Evolutionary conservation across 805 yeast genomes (phyloP), one percentile per base, ranked within the genome.

Genomic region (Candida ponderosae): DNA sequence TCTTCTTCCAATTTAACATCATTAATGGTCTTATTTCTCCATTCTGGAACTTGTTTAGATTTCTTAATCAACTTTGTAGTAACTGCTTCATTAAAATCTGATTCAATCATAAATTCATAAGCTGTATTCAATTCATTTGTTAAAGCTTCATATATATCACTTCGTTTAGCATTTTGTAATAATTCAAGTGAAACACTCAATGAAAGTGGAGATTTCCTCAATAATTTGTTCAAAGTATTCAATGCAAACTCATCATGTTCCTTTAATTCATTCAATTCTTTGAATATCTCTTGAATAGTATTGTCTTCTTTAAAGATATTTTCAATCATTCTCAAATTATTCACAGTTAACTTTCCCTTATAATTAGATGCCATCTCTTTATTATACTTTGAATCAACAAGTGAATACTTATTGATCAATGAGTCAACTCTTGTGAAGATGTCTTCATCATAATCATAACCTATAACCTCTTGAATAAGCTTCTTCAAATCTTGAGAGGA

Each of bases 341-440:
- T 77, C 4, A 63, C 54, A 16, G 77, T 51, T 48, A 70, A 74
- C 43, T 74, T 77, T 56, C 75, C 83, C 48, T 70, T 59, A 62
- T 77, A 80, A 53, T 67, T 70, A 30, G 59, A 63, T 24, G 95
- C 93, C 37, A 80, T 62, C 31, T 76, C 77, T 40, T 76, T 79
- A 14, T 81, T 65, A 56, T 76, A 90, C 56, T 88, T 95, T 52
- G 86, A n/a, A n/a, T n/a, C n/a, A n/a, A n/a, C n/a, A n/a, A n/a
- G n/a, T 21, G 24, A 21, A 21, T 21, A 21, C 10, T 21, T 21
- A 21, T 21, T 10, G 10, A 21, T 41, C 36, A 48, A 50, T 19
- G 61, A 48, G 28, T 52, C 53, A 27, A 53, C 50, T 32, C 59
- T 62, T 40, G 61, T 56, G 14, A 48, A 39, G 11, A 40, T 41